Conservation (phyloP, 768 basidiomycete species). For the Boletellus ananas region DNA sequence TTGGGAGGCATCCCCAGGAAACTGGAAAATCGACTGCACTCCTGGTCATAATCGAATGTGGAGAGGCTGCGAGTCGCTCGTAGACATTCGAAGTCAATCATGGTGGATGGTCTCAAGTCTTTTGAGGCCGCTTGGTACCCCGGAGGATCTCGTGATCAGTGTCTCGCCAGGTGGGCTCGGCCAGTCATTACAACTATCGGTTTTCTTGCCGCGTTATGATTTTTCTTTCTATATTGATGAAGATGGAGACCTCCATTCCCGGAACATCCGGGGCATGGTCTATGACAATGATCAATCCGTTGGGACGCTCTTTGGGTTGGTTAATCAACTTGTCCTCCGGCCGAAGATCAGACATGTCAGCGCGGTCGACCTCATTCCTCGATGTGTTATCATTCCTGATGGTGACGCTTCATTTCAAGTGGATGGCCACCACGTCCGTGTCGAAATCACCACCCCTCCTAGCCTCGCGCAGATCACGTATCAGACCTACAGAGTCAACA, state of each 20-base stretch:
- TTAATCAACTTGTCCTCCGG: slow-evolving; percentile 31
- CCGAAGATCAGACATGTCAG: neutral
- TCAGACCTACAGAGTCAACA: slow-evolving; percentile 8
- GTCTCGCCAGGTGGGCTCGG: no score
- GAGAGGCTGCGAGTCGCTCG: slow-evolving; percentile 6
- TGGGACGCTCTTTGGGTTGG: slow-evolving; percentile 41
- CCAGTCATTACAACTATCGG: neutral
- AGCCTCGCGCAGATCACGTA: neutral
- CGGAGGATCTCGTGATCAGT: neutral
- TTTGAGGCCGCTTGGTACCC: no score
- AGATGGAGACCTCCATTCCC: slow-evolving; percentile 31
- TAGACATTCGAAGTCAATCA: slow-evolving; percentile 25
- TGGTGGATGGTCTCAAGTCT: slow-evolving; percentile 23
- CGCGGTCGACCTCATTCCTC: neutral
- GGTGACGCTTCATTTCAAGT: neutral
- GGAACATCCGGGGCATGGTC: slow-evolving; percentile 36
- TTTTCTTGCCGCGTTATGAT: slow-evolving; percentile 35
- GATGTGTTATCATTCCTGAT: slow-evolving; percentile 12
- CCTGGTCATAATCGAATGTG: neutral
- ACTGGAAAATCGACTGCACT: slow-evolving; percentile 20
- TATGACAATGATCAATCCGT: slow-evolving; percentile 35
- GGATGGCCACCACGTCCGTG: slow-evolving; percentile 4
- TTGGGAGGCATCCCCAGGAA: slow-evolving; percentile 16
- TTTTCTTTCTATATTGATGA: slow-evolving; percentile 37
- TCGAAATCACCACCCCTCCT: slow-evolving; percentile 1